Percentiles rank a stretch among this genome's conserved stretches.
phyloP scores from a whole-genome alignment of 2,329 filamentous ascomycete species.

The Alternaria gansuensis region DNA sequence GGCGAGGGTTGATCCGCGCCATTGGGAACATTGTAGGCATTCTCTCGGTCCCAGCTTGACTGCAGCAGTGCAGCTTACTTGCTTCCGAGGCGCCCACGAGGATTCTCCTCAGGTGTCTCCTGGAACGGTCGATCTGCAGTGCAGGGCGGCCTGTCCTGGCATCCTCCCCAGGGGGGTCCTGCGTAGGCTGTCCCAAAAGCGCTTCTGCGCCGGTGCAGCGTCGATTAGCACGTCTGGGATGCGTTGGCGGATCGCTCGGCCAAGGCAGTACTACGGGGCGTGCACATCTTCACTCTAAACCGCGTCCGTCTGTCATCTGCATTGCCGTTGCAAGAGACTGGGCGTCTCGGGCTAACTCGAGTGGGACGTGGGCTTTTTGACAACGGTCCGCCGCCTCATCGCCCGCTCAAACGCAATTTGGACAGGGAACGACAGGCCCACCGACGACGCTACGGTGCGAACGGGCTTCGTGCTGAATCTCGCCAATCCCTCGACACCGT shows the following conservation, averaged over 20 bases:
- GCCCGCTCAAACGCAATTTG: slow-evolving; percentile 49
- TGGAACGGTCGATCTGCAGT: slow-evolving; percentile 53
- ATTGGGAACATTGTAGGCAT: slow-evolving; percentile 21
- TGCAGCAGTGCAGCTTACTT: slow-evolving; percentile 35
- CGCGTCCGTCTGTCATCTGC: slow-evolving; percentile 49
- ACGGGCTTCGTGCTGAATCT: slow-evolving; percentile 49
- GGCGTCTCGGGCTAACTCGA: slow-evolving; percentile 41
- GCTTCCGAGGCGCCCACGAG: slow-evolving; percentile 36
- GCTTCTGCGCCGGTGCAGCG: slow-evolving; percentile 51
- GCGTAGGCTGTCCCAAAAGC: slow-evolving; percentile 47
- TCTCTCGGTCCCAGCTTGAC: slow-evolving; percentile 17
- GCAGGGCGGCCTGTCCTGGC: slow-evolving; percentile 54
- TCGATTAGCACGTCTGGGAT: slow-evolving; percentile 51
- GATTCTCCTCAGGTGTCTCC: slow-evolving; percentile 36
- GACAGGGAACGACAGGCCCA: slow-evolving; percentile 47
- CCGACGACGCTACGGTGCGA: slow-evolving; percentile 45
- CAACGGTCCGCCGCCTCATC: slow-evolving; percentile 52
- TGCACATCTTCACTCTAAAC: slow-evolving; percentile 47
- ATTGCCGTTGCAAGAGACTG: slow-evolving; percentile 53
- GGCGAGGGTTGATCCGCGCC: slow-evolving; percentile 35
- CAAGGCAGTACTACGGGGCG: slow-evolving; percentile 45
- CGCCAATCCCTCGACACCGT: slow-evolving; percentile 46
- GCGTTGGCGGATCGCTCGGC: slow-evolving; percentile 49
- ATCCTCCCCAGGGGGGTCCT: slow-evolving; percentile 30
- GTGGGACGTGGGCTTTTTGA: slow-evolving; percentile 45